These are phyloP conservation scores for Gliomastix tumulicola DNA, from an alignment of 2,329 filamentous ascomycete species.

Conservation along the genomic window DNA sequence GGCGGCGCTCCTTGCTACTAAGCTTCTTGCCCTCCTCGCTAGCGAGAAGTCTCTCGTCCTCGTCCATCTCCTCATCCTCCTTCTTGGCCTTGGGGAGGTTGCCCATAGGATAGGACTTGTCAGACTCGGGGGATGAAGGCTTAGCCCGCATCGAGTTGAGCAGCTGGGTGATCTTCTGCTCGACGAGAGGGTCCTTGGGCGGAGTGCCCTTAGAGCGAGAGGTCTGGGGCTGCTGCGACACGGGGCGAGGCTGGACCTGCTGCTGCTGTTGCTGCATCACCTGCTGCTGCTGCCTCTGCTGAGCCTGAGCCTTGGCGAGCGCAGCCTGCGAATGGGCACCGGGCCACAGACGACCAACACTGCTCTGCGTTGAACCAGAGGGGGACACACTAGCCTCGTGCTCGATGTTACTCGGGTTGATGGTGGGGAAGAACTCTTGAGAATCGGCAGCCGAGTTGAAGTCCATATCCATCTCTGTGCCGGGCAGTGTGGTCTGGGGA, in stretches of 20 bases:
- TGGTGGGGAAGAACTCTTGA: conserved; percentile 56
- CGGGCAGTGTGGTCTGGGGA: conserved; percentile 50
- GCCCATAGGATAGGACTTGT: conserved; percentile 41
- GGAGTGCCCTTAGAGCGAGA: conserved; percentile 42
- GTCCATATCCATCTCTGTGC: conserved; percentile 61
- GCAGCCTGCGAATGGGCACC: conserved; percentile 91
- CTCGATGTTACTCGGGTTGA: conserved; percentile 71
- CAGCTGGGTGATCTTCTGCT: conserved; percentile 90
- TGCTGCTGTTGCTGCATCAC: conserved; percentile 43
- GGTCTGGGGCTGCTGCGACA: conserved; percentile 41
- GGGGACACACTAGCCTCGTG: conserved; percentile 43
- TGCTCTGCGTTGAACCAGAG: conserved; percentile 42
- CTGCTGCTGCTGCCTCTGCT: conserved; percentile 61
- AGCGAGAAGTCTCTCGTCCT: conserved; percentile 88
- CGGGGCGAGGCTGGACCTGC: conserved; percentile 20
- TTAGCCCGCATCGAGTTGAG: conserved; percentile 88
- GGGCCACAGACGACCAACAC: conserved; percentile 74
- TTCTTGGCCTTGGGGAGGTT: conserved; percentile 74
- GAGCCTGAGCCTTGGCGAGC: conserved; percentile 63
- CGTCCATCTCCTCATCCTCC: conserved; percentile 98
- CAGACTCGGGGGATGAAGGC: conserved; percentile 42
- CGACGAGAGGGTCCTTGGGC: conserved; percentile 63
- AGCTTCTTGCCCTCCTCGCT: conserved; percentile 99
- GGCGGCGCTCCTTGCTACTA: conserved; percentile 93
- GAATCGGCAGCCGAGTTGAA: conserved; percentile 39